Evolutionary conservation across 495 filamentous ascomycete genomes (phyloP).

Genomic region (Penicillium cataractarum): DNA sequence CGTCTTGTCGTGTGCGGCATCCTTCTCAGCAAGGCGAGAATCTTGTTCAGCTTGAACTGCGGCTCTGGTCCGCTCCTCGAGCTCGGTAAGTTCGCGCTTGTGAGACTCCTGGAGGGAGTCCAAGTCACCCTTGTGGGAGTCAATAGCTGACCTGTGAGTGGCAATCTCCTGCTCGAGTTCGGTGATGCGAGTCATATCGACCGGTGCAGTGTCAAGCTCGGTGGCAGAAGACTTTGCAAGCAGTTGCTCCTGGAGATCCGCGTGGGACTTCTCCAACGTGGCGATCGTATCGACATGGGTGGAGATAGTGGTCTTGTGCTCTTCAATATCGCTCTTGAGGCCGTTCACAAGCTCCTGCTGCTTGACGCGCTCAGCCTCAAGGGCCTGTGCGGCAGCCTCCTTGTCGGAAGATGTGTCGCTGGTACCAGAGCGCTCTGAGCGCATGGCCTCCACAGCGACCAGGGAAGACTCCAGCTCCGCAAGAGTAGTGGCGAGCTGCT

Average conservation of each 20-base stretch:
- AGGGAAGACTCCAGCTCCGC: slow-evolving; percentile 65
- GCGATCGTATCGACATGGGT: slow-evolving; percentile 64
- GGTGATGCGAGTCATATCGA: slow-evolving; percentile 54
- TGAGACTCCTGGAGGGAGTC: slow-evolving; percentile 58
- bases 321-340: slow-evolving; percentile 75
- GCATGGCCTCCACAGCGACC: slow-evolving; percentile 51
- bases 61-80: slow-evolving; percentile 45
- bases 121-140: slow-evolving; percentile 56
- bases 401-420: slow-evolving; percentile 45
- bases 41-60: slow-evolving; percentile 50
- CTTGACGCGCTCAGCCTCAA: slow-evolving; percentile 55
- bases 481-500: slow-evolving; percentile 71
- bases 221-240: slow-evolving; percentile 41
- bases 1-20: slow-evolving; percentile 61
- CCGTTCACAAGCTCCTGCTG: slow-evolving; percentile 68
- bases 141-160: slow-evolving; percentile 55
- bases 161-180: slow-evolving; percentile 62
- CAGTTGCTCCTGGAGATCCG: slow-evolving; percentile 60
- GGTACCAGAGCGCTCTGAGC: slow-evolving; percentile 39
- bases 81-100: slow-evolving; percentile 51
- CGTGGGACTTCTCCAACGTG: slow-evolving; percentile 66
- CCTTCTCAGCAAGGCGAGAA: slow-evolving; percentile 48
- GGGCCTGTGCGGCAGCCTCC: slow-evolving; percentile 48
- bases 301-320: slow-evolving; percentile 73
- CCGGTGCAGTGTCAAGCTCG: slow-evolving; percentile 38